Base-by-base conservation (phyloP, 345 rosid species). In the Physaria fendleri region DNA sequence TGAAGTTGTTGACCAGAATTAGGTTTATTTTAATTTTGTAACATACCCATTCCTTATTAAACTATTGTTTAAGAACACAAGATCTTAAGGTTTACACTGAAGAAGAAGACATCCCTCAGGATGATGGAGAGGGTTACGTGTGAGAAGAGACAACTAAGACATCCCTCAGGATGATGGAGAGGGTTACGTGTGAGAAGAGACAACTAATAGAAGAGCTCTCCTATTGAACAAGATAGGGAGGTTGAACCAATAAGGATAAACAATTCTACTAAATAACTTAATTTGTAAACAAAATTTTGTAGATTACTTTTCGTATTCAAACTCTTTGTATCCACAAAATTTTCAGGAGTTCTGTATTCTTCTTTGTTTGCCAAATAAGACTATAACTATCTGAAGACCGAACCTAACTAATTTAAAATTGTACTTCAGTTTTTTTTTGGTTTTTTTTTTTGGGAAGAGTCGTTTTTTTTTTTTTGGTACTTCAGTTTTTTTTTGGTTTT, bases 1-100 rank as follows among this genome's bases (percentile, higher is more conserved):
- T 56, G 17, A 23, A 73, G 75, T 80, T 78, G 85, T 74, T 85
- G 79, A 77, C 77, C 86, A 69, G 46, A 73, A 65, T 68, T 71
- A 46, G 78, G 64, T 69, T 51, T 41, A 56, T 38, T 44, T 62
- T 44, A 23, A 6, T 30, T 53, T 54, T 1, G 25, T 17, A 18
- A 42, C 10, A 37, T 57, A 34, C 3, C 12, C 11, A 23, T 38
- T 29, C 6, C 11, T 24, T 44, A 15, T 20, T 33, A 33, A 49
- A 51, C 8, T 15, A 42, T 25, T 43, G 21, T 44, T 17, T 30
- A 68, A 44, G 25, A 45, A 59, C 8, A 51, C 2, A 45, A 15
- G 28, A 35, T 52, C 21, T 17, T 14, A 52, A 61, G 62, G 43
- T 20, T 51, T 37, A 34, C n/a, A n/a, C n/a, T n/a, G n/a, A n/a